A percentile compares a stretch with the other conserved stretches of the same genome.
Conservation (phyloP, 257 asterid genomes). For the Apocynum venetum region DNA sequence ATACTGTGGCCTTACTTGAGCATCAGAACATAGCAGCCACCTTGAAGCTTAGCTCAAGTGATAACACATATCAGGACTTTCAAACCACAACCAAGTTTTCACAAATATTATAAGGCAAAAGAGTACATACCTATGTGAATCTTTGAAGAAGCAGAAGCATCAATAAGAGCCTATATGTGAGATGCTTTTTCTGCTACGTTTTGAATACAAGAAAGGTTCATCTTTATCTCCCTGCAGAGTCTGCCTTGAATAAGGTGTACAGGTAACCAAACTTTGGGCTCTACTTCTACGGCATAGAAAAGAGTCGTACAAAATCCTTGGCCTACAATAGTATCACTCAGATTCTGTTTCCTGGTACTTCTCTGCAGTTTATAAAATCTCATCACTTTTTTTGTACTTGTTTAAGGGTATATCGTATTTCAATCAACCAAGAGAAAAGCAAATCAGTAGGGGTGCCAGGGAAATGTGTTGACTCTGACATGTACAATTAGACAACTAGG, state of each 20-base stretch:
- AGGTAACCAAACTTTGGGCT: constrained; percentile 83
- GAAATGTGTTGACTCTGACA: neutral
- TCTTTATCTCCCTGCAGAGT: constrained; percentile 59
- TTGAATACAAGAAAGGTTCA: constrained; percentile 58
- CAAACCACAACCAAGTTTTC: neutral
- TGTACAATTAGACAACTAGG: neutral
- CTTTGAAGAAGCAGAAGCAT: neutral
- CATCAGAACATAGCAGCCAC: neutral
- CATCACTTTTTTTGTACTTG: constrained; percentile 10
- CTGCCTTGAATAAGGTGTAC: constrained; percentile 74
- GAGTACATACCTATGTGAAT: neutral
- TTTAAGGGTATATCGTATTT: constrained; percentile 12
- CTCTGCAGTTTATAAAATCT: constrained; percentile 29
- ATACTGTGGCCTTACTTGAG: neutral
- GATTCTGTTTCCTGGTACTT: constrained; percentile 21
- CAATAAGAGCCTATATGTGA: neutral
- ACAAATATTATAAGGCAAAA: neutral
- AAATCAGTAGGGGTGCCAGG: neutral
- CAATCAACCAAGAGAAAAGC: constrained; percentile 6
- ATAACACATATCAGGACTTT: neutral
- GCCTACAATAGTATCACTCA: constrained; percentile 28
- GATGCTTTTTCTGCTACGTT: constrained; percentile 49
- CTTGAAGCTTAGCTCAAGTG: neutral
- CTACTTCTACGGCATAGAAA: constrained; percentile 55
- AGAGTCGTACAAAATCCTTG: constrained; percentile 52